Base-by-base conservation (phyloP, 129 eudicot genomes). In the Heracleum sosnowskyi region DNA sequence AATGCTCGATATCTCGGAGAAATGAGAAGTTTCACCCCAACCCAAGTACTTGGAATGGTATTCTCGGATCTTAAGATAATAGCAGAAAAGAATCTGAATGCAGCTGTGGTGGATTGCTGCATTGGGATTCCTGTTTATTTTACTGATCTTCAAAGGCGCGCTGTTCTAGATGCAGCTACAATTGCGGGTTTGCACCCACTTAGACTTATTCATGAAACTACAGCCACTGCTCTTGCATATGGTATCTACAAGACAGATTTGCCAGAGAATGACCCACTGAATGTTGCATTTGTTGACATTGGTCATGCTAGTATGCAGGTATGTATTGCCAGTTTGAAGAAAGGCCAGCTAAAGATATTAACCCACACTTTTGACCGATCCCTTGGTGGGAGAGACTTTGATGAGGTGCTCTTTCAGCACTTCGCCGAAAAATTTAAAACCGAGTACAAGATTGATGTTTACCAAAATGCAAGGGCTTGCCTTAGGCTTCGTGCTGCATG, bases 301-400 rank as follows among this genome's bases (percentile, higher is more conserved):
- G 98, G 98, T 13, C 98, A 94, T 82, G 85, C 98, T 26, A 94
- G 98, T 63, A 83, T 94, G 96, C 98, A 94, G 81, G 98, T 94
- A 22, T 94, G 96, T 79, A 84, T 94, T 77, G 96, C 93, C 80
- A 96, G 90, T 24, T 94, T 94, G 47, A 94, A 93, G 90, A 93
- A 93, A 85, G 98, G 97, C 15, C 96, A 91, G 35, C 70, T 93
- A 78, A 91, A 91, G 81, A 80, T 91, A 49, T 80, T 93, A 80
- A 86, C 98, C 37, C 98, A 91, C 77, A 81, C 96, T 33, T 93
- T 88, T 79, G 98, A 93, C 79, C 84, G 92, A 18, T 86, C 85
- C 26, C 83, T 93, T 26, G 98, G 98, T 37, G 98, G 98, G 11
- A 88, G 98, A 60, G 98, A 91, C 62, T 93, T 93, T 63, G 97